These are phyloP conservation scores for Vanderwaltozyma yarrowii DNA, from an alignment of 805 yeast genomes.

Conservation along the genomic window DNA sequence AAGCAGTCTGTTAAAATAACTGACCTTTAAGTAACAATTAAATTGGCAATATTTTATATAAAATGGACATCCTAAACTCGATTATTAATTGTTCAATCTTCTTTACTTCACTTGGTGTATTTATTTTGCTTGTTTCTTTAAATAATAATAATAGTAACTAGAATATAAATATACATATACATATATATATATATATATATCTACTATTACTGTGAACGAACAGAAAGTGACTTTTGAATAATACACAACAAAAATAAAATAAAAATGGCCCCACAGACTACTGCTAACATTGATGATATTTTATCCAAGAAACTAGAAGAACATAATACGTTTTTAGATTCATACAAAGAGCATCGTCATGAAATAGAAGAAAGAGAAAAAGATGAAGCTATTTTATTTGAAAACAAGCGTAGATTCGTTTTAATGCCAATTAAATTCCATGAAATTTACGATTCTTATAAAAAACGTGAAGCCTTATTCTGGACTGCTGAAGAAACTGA, in stretches of 20 bases:
- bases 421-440: conserved; percentile 93
- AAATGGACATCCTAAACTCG: too few relatives aligned
- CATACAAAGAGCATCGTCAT: conserved; percentile 56
- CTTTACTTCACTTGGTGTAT: too few relatives aligned
- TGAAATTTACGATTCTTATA: conserved; percentile 97
- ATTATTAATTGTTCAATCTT: too few relatives aligned
- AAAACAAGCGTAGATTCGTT: conserved; percentile 84
- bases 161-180: too few relatives aligned
- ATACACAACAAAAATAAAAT: background rate
- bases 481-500: conserved; percentile 99
- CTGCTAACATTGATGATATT: background rate
- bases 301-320: background rate
- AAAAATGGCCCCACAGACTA: background rate
- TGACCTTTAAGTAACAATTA: too few relatives aligned
- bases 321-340: conserved; percentile 2
- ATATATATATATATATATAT: too few relatives aligned
- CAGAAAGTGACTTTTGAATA: too few relatives aligned
- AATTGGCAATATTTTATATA: too few relatives aligned
- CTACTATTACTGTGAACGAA: too few relatives aligned
- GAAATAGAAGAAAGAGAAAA: conserved; percentile 59
- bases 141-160: too few relatives aligned
- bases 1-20: too few relatives aligned
- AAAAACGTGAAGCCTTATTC: conserved; percentile 96
- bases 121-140: too few relatives aligned
- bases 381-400: conserved; percentile 78